These are phyloP conservation scores for Fusarium verticillioides DNA, from an alignment of 2,329 filamentous ascomycete species.

Conservation along the genomic window DNA sequence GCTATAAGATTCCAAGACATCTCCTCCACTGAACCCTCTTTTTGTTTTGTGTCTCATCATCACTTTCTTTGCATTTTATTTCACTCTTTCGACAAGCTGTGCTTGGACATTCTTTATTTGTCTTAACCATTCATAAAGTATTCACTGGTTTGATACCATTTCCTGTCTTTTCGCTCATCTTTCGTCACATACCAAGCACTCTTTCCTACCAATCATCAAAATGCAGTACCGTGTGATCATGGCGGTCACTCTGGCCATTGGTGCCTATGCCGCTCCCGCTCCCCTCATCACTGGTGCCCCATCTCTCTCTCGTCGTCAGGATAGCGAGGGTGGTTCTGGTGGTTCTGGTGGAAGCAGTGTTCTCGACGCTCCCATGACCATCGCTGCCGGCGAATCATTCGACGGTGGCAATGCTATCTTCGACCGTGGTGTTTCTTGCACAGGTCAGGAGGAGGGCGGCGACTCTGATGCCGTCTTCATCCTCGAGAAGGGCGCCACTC, in stretches of 20 bases:
- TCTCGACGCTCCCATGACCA: constrained; percentile 41
- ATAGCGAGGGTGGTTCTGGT: not conserved
- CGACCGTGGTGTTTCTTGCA: constrained; percentile 44
- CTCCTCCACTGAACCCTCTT: not conserved
- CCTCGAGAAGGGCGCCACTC: constrained; percentile 54
- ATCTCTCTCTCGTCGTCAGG: constrained; percentile 33
- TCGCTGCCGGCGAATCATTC: constrained; percentile 43
- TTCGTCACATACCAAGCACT: not conserved
- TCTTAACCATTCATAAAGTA: constrained; percentile 12
- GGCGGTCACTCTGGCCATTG: constrained; percentile 40
- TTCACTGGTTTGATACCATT: constrained; percentile 41
- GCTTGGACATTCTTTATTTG: constrained; percentile 40
- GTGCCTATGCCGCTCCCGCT: constrained; percentile 37
- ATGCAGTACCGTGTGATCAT: constrained; percentile 46
- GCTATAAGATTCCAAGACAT: constrained; percentile 28
- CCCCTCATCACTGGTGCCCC: constrained; percentile 36
- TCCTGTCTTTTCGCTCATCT: not conserved
- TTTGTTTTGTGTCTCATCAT: constrained; percentile 26
- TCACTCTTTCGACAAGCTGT: constrained; percentile 44
- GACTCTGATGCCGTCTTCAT: constrained; percentile 56
- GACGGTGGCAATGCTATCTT: constrained; percentile 45
- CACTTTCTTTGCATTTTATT: constrained; percentile 27
- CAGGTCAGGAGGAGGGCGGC: constrained; percentile 44
- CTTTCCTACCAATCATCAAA: constrained; percentile 14
- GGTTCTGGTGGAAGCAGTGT: constrained; percentile 34